phyloP scores from a whole-genome alignment of 78 protist genomes.

The Capsaspora owczarzaki region DNA sequence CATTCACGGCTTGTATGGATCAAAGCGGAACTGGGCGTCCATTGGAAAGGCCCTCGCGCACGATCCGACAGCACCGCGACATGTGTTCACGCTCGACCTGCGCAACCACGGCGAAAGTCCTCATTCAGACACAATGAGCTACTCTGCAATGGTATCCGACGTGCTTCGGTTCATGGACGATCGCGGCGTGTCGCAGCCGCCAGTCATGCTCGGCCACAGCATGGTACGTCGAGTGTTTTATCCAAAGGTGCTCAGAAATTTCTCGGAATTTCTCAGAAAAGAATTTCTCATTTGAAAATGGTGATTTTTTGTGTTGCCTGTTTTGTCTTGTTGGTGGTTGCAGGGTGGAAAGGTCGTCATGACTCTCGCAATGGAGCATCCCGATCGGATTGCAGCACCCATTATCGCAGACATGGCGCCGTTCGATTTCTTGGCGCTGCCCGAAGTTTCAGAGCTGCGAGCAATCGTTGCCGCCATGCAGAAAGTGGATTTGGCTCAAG shows the following conservation, averaged over 20 bases:
- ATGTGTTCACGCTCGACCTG: slow-evolving; percentile 14
- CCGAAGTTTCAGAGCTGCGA: too few species aligned
- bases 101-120: slow-evolving; percentile 39
- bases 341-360: slow-evolving; percentile 28
- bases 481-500: not conserved
- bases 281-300: too few species aligned
- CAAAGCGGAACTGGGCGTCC: not conserved
- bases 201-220: slow-evolving; percentile 6
- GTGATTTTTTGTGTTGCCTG: not conserved
- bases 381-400: not conserved
- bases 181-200: not conserved
- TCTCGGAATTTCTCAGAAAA: too few species aligned
- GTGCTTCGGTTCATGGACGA: not conserved
- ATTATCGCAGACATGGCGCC: slow-evolving; percentile 13
- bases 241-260: not conserved
- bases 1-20: slow-evolving; percentile 25
- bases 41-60: not conserved
- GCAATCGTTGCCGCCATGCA: too few species aligned
- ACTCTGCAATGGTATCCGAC: slow-evolving; percentile 9
- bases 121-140: not conserved
- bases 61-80: not conserved
- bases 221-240: not conserved
- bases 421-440: not conserved
- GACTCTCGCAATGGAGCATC: not conserved
- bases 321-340: not conserved